A percentile compares a stretch with the other conserved stretches of the same genome.
Evolutionary conservation across 1,139 yeast species (phyloP).

Genomic region (Scheffersomyces quercinus): DNA sequence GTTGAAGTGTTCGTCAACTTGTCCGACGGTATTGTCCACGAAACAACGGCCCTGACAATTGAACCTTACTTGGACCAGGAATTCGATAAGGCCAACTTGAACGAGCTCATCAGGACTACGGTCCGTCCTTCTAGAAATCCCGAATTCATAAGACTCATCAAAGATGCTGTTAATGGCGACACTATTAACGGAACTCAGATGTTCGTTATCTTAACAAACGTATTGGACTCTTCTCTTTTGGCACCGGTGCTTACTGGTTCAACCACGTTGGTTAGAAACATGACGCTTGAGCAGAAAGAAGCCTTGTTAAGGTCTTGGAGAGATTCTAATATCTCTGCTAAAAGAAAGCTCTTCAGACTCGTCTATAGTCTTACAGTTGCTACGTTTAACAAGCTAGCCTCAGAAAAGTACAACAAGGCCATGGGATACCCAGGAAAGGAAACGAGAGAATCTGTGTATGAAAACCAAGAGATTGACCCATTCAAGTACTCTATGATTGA

Average conservation of each 20-base stretch:
- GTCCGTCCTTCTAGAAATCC: slow-evolving; percentile 35
- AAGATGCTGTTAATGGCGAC: slow-evolving; percentile 5
- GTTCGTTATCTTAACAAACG: slow-evolving; percentile 27
- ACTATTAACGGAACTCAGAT: slow-evolving; percentile 18
- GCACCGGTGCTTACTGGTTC: slow-evolving; percentile 40
- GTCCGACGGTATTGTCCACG: slow-evolving; percentile 40
- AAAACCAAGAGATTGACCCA: slow-evolving; percentile 23
- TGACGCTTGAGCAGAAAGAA: slow-evolving; percentile 34
- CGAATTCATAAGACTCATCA: slow-evolving; percentile 19
- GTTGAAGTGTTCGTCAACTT: slow-evolving; percentile 26
- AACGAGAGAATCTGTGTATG: slow-evolving; percentile 27
- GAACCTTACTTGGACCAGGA: slow-evolving; percentile 26
- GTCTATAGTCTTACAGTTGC: slow-evolving; percentile 25
- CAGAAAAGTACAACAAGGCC: slow-evolving; percentile 36
- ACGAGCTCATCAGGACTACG: slow-evolving; percentile 31
- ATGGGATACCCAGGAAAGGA: slow-evolving; percentile 38
- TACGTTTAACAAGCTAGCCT: slow-evolving; percentile 25
- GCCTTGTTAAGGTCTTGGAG: slow-evolving; percentile 36
- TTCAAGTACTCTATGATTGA: slow-evolving; percentile 34
- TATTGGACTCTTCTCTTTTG: slow-evolving; percentile 31
- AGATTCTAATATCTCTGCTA: slow-evolving; percentile 32
- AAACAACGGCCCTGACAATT: slow-evolving; percentile 30
- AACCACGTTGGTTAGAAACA: slow-evolving; percentile 35
- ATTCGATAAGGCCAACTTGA: slow-evolving; percentile 30
- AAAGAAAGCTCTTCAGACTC: slow-evolving; percentile 31